Base-by-base conservation (phyloP, 129 eudicot genomes). In the Centrapalus pauciflorus region DNA sequence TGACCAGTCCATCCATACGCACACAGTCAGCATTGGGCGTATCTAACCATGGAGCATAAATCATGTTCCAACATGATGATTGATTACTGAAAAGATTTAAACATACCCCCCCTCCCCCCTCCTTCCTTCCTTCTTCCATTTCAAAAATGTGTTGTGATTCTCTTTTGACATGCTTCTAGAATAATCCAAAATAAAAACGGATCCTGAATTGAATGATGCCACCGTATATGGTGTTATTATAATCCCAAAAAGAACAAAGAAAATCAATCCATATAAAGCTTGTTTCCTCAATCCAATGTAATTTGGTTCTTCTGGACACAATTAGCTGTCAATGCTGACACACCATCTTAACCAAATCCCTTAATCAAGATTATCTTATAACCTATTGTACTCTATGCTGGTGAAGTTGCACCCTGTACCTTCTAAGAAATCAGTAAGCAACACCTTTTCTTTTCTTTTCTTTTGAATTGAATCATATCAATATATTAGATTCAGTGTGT, bases 251-350 rank as follows among this genome's bases (percentile, higher is more conserved):
- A 2, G 7, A 59, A 62, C 54, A 40, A 63, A 70, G 20, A 34
- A 17, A 68, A 25, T 40, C 67, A 70, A 21, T 41, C 55, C 32
- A 46, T 12, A 45, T 3, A 64, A 45, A 64, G 40, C 41, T 37
- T 69, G 65, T 69, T 55, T 55, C 64, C 59, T 63, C 1, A 61
- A 33, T 30, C 16, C 28, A 71, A 33, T 30, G 20, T 37, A 14
- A 48, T 29, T 32, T 23, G 28, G 7, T 48, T 59, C 20, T 59
- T 59, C 30, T 23, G 13, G 14, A 45, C 49, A 59, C 30, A 28
- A 70, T 35, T 72, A 62, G 62, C 55, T 72, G 77, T 72, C 71
- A 61, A 19, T 41, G 50, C 1, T 41, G 50, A n/a, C 52, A 14
- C 23, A 45, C 52, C 23, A 45, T 45, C 1, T 4, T 40, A 40